phyloP scores from a whole-genome alignment of 805 yeast species.

The Candida berthetii region DNA sequence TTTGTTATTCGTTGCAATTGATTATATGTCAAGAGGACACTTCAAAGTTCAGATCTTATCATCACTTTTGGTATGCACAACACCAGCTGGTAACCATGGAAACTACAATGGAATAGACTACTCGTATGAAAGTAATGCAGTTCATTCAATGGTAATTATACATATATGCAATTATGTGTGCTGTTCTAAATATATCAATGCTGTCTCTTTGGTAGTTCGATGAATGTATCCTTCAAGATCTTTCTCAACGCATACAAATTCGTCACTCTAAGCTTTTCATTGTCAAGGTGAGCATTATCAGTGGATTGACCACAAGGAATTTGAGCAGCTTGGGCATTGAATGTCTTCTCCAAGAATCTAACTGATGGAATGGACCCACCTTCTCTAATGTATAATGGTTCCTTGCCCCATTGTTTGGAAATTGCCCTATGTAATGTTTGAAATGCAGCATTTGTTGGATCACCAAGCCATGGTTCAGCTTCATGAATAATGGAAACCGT shows the following conservation, averaged over 20 bases:
- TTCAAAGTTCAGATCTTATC: no score
- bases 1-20: no score
- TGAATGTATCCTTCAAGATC: constrained; percentile 34
- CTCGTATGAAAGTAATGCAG: no score
- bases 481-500: constrained; percentile 63
- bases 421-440: constrained; percentile 59
- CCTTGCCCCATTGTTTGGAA: constrained; percentile 64
- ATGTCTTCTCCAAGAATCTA: constrained; percentile 73
- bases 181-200: background rate
- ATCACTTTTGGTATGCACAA: no score
- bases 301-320: constrained; percentile 95
- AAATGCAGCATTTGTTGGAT: constrained; percentile 71
- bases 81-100: no score
- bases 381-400: constrained; percentile 85
- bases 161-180: no score
- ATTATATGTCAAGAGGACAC: no score
- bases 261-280: constrained; percentile 76
- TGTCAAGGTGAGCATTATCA: constrained; percentile 88
- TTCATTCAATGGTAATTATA: no score
- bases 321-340: constrained; percentile 88
- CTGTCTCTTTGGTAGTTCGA: constrained; percentile 13
- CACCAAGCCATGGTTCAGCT: constrained; percentile 97
- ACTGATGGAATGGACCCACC: constrained; percentile 97
- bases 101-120: no score
- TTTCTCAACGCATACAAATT: constrained; percentile 71